phyloP scores from a whole-genome alignment of 306 rosid genomes.

The Heteromeles arbutifolia region DNA sequence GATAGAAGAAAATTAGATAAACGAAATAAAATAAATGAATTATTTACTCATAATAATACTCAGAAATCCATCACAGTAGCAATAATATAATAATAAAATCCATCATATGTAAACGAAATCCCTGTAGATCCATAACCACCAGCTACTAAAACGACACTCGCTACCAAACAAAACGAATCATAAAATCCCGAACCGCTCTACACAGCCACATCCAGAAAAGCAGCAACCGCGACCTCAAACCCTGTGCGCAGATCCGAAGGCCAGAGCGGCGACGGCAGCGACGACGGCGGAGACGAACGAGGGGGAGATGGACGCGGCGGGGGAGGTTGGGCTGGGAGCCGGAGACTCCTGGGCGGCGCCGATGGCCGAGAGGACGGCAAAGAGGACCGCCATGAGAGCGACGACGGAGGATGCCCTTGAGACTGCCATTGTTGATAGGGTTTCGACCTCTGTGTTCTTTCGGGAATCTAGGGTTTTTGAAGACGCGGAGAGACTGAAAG shows the following conservation, averaged over 20 bases:
- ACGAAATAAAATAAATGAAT: conserved; percentile 1
- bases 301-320: conserved; percentile 42
- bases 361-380: conserved; percentile 32
- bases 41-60: conserved; percentile 20
- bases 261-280: conserved; percentile 47
- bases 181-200: conserved; percentile 16
- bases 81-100: background rate
- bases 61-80: background rate
- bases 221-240: conserved; percentile 26
- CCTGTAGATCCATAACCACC: conserved; percentile 7
- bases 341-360: conserved; percentile 50
- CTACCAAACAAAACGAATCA: conserved; percentile 7
- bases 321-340: conserved; percentile 73
- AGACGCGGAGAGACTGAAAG: background rate
- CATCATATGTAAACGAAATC: background rate
- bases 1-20: background rate
- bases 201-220: background rate
- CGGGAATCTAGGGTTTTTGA: conserved; percentile 16
- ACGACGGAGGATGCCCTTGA: conserved; percentile 27
- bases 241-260: conserved; percentile 60
- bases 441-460: background rate
- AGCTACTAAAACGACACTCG: background rate
- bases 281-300: conserved; percentile 37
- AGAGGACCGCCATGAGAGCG: conserved; percentile 32
- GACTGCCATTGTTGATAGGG: conserved; percentile 48